A percentile compares a stretch with the other conserved stretches of the same genome.
Conservation (phyloP, 768 basidiomycete genomes). For the Pluteus cervinus region DNA sequence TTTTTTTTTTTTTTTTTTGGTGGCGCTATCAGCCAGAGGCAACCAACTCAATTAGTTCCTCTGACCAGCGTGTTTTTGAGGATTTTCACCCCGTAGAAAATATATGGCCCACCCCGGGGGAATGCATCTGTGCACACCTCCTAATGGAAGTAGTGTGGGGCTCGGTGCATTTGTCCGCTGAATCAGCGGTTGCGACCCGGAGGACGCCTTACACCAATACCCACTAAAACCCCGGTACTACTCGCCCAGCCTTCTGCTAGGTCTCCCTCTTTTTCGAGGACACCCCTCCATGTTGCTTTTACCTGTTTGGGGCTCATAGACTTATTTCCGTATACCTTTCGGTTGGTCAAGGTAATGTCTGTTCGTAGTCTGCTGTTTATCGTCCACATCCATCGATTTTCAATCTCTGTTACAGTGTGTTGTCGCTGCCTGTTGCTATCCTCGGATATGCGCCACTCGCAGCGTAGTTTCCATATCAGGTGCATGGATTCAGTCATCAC, state of each 20-base stretch:
- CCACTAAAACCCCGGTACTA: constrained; percentile 25
- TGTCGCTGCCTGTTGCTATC: constrained; percentile 5
- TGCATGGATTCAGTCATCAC: constrained; percentile 19
- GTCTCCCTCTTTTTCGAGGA: constrained; percentile 9
- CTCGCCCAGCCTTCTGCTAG: constrained; percentile 15
- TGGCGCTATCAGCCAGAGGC: no score
- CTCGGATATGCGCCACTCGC: constrained; percentile 14
- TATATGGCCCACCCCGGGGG: no score
- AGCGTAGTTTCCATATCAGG: constrained; percentile 21
- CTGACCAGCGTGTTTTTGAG: no score
- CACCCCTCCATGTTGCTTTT: constrained; percentile 14
- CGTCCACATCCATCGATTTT: constrained; percentile 10
- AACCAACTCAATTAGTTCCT: no score
- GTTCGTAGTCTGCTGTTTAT: constrained; percentile 13
- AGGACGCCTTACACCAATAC: constrained; percentile 14
- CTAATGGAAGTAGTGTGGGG: constrained; percentile 12
- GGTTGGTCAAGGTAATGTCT: constrained; percentile 11
- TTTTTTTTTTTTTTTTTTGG: no score
- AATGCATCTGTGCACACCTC: constrained; percentile 7
- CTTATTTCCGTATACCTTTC: constrained; percentile 7
- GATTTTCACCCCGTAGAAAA: no score
- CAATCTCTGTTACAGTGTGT: constrained; percentile 1
- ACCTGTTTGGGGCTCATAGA: constrained; percentile 9
- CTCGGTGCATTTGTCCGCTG: constrained; percentile 1
- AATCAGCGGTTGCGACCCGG: constrained; percentile 3